A percentile compares a stretch with the other conserved stretches of the same genome.
phyloP scores from a whole-genome alignment of 2,329 filamentous ascomycete genomes.

The Colletotrichum simmondsii region DNA sequence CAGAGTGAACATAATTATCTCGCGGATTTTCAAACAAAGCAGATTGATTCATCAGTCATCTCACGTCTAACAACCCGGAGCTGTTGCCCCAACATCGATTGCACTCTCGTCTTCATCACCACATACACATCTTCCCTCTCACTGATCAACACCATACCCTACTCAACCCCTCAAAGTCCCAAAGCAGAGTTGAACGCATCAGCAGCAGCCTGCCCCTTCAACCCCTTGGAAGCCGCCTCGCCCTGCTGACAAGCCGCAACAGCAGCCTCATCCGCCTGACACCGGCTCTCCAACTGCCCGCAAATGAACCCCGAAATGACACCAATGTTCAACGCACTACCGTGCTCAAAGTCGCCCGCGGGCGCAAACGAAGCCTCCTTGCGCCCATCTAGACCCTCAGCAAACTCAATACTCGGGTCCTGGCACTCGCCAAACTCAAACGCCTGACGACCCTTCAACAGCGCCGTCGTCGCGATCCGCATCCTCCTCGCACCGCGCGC shows the following conservation, averaged over 20 bases:
- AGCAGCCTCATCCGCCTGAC: conserved; percentile 36
- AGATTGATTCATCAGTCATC: not conserved
- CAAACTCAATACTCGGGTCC: conserved; percentile 61
- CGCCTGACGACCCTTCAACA: conserved; percentile 21
- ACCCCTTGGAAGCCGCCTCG: conserved; percentile 35
- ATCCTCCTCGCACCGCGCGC: conserved; percentile 20
- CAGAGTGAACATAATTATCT: too few species aligned
- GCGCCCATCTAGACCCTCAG: conserved; percentile 59
- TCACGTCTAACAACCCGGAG: not conserved
- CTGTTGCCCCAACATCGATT: not conserved
- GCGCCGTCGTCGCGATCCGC: conserved; percentile 35
- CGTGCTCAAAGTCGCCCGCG: conserved; percentile 60
- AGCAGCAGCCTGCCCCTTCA: conserved; percentile 39
- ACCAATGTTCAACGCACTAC: conserved; percentile 52
- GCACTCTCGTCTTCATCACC: not conserved
- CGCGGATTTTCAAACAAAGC: not conserved
- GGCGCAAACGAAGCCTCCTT: conserved; percentile 54
- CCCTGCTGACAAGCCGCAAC: conserved; percentile 37
- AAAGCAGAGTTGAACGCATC: conserved; percentile 39
- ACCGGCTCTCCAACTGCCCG: conserved; percentile 47
- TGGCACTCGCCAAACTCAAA: conserved; percentile 58
- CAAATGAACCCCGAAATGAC: conserved; percentile 61
- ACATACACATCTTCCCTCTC: not conserved
- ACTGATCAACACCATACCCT: not conserved
- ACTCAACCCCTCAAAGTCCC: conserved; percentile 6